Conservation (phyloP, 164 flowering plant genomes). For the Aristolochia fimbriata region DNA sequence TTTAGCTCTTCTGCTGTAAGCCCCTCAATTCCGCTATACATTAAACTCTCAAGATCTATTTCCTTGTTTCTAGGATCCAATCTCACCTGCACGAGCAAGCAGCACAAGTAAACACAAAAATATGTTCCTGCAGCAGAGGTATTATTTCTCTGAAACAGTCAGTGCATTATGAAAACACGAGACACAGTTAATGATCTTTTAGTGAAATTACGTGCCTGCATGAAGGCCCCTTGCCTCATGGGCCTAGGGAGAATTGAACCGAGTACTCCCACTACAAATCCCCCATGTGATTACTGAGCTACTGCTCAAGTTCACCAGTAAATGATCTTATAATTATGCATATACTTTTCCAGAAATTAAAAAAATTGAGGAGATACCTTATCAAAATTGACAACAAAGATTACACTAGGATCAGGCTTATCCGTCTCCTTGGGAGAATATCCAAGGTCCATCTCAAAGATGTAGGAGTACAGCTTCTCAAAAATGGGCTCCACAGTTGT, state of each 20-base stretch:
- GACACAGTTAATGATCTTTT: not conserved
- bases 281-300: too few relatives aligned
- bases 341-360: not conserved
- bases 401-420: slow-evolving; percentile 67
- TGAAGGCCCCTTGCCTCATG: too few relatives aligned
- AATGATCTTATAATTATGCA: not conserved
- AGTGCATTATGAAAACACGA: not conserved
- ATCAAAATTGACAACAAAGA: slow-evolving; percentile 90
- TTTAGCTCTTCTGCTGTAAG: slow-evolving; percentile 74
- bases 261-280: too few relatives aligned
- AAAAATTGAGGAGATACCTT: slow-evolving; percentile 41
- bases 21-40: slow-evolving; percentile 43
- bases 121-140: not conserved
- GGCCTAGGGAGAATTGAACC: too few relatives aligned
- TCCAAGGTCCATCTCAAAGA: slow-evolving; percentile 52
- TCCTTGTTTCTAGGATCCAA: slow-evolving; percentile 94
- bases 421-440: slow-evolving; percentile 37
- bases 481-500: slow-evolving; percentile 71
- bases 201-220: too few relatives aligned
- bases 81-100: slow-evolving; percentile 50
- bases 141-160: slow-evolving; percentile 1
- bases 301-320: too few relatives aligned
- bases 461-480: slow-evolving; percentile 61
- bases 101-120: not conserved
- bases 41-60: slow-evolving; percentile 61